These are phyloP conservation scores for Ogataea philodendri DNA, from an alignment of 805 yeast genomes.

Conservation along the genomic window DNA sequence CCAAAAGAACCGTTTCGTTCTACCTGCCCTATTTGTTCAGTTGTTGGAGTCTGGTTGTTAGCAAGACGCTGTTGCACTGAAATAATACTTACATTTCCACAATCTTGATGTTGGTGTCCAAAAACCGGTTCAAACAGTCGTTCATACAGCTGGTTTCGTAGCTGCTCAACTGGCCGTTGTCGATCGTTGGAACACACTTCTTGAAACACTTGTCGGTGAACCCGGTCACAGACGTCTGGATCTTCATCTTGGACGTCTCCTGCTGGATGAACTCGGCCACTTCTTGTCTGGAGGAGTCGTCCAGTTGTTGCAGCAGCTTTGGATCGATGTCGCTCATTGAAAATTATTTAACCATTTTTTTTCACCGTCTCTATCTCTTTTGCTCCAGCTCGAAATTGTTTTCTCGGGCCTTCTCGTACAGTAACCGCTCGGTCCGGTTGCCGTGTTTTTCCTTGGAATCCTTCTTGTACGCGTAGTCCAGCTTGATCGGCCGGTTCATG, in stretches of 20 bases:
- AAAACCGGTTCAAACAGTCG: constrained; percentile 80
- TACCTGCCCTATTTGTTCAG: constrained; percentile 21
- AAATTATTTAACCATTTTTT: constrained; percentile 3
- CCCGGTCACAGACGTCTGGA: constrained; percentile 80
- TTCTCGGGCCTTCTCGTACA: constrained; percentile 44
- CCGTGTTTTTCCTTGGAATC: constrained; percentile 67
- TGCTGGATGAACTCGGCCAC: constrained; percentile 72
- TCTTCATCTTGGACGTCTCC: constrained; percentile 83
- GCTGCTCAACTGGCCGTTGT: constrained; percentile 47
- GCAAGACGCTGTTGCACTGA: constrained; percentile 6
- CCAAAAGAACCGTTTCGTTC: too few relatives aligned
- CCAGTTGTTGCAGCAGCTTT: constrained; percentile 39
- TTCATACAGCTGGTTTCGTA: constrained; percentile 71
- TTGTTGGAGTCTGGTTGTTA: constrained; percentile 21
- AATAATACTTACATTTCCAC: constrained; percentile 48
- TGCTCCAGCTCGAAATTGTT: constrained; percentile 19
- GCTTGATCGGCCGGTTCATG: constrained; percentile 58
- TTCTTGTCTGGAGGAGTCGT: constrained; percentile 70
- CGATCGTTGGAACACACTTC: constrained; percentile 62
- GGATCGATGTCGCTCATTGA: constrained; percentile 30
- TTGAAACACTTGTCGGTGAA: constrained; percentile 91
- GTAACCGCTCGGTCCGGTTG: constrained; percentile 68
- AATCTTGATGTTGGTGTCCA: constrained; percentile 83
- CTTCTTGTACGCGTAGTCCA: constrained; percentile 73
- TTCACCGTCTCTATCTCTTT: constrained; percentile 4